phyloP scores from a whole-genome alignment of 257 asterid genomes.

The Parsonsia alboflavescens region DNA sequence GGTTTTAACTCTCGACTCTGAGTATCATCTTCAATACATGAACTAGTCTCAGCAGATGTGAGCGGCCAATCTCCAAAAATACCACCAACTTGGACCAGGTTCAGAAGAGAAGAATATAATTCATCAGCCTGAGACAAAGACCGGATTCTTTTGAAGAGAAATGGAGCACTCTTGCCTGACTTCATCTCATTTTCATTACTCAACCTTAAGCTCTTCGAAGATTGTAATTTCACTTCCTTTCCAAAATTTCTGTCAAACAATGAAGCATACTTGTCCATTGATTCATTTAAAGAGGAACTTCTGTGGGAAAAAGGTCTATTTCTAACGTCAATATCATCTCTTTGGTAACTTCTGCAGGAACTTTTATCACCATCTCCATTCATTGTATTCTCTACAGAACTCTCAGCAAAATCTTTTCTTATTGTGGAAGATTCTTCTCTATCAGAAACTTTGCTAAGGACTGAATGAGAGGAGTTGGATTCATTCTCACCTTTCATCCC shows the following conservation, averaged over 20 bases:
- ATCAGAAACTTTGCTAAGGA: conserved; percentile 4
- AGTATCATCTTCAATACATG: conserved; percentile 2
- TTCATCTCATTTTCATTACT: conserved; percentile 36
- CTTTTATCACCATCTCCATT: conserved; percentile 7
- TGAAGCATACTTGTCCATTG: conserved; percentile 47
- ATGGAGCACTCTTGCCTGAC: conserved; percentile 27
- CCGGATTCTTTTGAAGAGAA: conserved; percentile 35
- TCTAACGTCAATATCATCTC: conserved; percentile 14
- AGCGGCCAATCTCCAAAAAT: conserved; percentile 21
- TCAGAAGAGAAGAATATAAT: conserved; percentile 23
- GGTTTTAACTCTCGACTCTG: conserved; percentile 16
- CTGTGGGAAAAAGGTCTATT: conserved; percentile 18
- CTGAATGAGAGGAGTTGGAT: neutral
- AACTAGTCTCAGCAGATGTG: conserved; percentile 15
- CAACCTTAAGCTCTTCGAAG: conserved; percentile 61
- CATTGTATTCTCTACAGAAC: neutral
- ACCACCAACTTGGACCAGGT: conserved; percentile 27
- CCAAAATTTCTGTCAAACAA: conserved; percentile 37
- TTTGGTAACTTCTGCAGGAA: neutral
- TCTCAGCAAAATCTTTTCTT: neutral
- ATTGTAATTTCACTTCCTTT: conserved; percentile 28
- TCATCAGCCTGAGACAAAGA: conserved; percentile 50
- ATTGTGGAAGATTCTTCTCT: neutral
- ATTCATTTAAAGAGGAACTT: conserved; percentile 57
- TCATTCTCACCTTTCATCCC: neutral